Conservation (phyloP, 2,329 filamentous ascomycete genomes). For the Phoma sp. region DNA sequence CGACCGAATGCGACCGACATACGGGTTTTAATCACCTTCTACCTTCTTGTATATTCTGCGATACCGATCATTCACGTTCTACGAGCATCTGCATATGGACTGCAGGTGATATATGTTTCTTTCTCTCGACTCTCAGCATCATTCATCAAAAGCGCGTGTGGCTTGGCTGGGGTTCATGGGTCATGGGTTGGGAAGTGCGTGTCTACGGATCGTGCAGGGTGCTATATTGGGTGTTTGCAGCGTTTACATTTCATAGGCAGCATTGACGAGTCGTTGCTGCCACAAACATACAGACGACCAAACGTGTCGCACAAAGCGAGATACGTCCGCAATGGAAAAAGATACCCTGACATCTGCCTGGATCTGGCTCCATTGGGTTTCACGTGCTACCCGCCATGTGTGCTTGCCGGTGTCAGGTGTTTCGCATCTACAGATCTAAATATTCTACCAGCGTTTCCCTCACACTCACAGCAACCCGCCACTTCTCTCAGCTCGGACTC, state of each 20-base stretch:
- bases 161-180: slow-evolving; percentile 19
- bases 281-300: slow-evolving; percentile 10
- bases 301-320: slow-evolving; percentile 14
- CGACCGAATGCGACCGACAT: slow-evolving; percentile 20
- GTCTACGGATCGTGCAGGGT: slow-evolving; percentile 17
- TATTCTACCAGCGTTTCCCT: too few relatives aligned
- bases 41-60: slow-evolving; percentile 46
- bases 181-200: slow-evolving; percentile 16
- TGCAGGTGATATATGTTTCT: slow-evolving; percentile 20
- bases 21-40: slow-evolving; percentile 41
- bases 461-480: too few relatives aligned
- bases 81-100: slow-evolving; percentile 20
- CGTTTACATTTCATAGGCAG: slow-evolving; percentile 18
- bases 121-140: slow-evolving; percentile 22
- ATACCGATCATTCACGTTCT: slow-evolving; percentile 23
- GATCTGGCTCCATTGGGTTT: neutral
- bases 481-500: too few relatives aligned
- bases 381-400: neutral
- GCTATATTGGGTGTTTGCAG: slow-evolving; percentile 14
- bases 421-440: too few relatives aligned
- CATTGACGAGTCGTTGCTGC: slow-evolving; percentile 12
- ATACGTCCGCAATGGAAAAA: slow-evolving; percentile 12
- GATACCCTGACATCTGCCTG: slow-evolving; percentile 9
- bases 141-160: slow-evolving; percentile 26
- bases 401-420: too few relatives aligned